These are phyloP conservation scores for Globisporangium canariense DNA, from an alignment of 352 stramenopile genomes.

Conservation along the genomic window DNA sequence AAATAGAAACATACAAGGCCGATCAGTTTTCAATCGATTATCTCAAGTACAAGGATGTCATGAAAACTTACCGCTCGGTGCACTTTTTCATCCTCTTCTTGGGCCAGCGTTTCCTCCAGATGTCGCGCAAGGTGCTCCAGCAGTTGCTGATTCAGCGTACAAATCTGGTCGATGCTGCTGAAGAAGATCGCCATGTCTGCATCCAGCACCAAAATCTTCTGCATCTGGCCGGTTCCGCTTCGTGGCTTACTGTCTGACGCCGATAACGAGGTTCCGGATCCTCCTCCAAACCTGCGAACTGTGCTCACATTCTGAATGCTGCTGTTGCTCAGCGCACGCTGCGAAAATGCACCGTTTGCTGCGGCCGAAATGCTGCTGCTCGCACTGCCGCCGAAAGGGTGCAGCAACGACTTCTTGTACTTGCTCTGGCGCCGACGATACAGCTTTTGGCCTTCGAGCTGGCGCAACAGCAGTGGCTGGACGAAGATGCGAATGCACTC, in stretches of 20 bases:
- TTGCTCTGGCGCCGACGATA: constrained; percentile 60
- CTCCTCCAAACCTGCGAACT: constrained; percentile 25
- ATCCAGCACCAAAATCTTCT: constrained; percentile 72
- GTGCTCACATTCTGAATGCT: constrained; percentile 46
- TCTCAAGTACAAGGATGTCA: background rate
- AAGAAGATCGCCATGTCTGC: constrained; percentile 88
- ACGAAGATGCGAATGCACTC: constrained; percentile 85
- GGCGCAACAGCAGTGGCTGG: constrained; percentile 69
- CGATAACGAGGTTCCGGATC: constrained; percentile 8
- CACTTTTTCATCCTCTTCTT: constrained; percentile 26
- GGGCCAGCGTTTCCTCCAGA: constrained; percentile 54
- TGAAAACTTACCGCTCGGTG: constrained; percentile 20
- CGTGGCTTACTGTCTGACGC: constrained; percentile 18
- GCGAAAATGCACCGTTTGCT: constrained; percentile 23
- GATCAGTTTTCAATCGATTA: background rate
- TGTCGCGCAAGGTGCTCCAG: constrained; percentile 82
- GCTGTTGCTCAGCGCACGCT: constrained; percentile 39
- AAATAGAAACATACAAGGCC: constrained; percentile 11
- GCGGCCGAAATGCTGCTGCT: constrained; percentile 33
- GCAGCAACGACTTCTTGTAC: constrained; percentile 53
- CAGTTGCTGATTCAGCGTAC: constrained; percentile 84
- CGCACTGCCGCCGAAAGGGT: constrained; percentile 41
- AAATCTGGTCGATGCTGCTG: constrained; percentile 86
- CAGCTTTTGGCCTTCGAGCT: constrained; percentile 78
- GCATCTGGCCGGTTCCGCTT: constrained; percentile 12